Base-by-base conservation (phyloP, 2,329 filamentous ascomycete genomes). In the Fusarium chlamydosporum region DNA sequence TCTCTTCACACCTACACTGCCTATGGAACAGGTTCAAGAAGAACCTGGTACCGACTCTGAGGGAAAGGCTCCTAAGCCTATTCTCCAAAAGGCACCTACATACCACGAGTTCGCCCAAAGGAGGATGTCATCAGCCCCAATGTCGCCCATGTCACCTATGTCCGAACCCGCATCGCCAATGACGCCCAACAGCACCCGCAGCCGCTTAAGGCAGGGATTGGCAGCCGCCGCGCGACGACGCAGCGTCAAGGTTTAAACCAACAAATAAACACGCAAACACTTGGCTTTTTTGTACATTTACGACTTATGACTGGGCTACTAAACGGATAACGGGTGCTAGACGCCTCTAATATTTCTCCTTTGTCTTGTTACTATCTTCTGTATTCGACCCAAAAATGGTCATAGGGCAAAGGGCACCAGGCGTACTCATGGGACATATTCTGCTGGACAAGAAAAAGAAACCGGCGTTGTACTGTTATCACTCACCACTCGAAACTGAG, bases 51-150 rank as follows among this genome's bases (percentile, higher is more conserved):
- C 74, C 35, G 74, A 75, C 63, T 75, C 72, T 37, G 41, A 65
- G 3, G 31, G 46, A 37, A 59, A 53, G 57, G 72, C 72, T 41
- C 69, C 56, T 10, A 46, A 65, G 59, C 57, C 64, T 38, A 63
- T 76, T 61, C 68, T 73, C 41, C 65, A 74, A 34, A 68, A 65
- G 29, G 68, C 55, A 76, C 83, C n/a, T 31, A 84, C 79, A 8
- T 85, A 85, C 74, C 81, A 82, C 46, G 83, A 86, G 41, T 82
- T 85, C 1, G 79, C 83, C 37, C 81, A 81, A 74, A 82, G 81
- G 74, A 83, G 70, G 47, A 70, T 70, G 53, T 72, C 76, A 33
- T 71, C 68, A 29, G 64, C 72, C 12, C 70, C 71, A 53, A 68
- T 71, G 64, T 75, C 74, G 46, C 75, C 74, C 46, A 76, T 67